These are phyloP conservation scores for Schizothecium vesticola DNA, from an alignment of 495 filamentous ascomycete species.

Conservation along the genomic window DNA sequence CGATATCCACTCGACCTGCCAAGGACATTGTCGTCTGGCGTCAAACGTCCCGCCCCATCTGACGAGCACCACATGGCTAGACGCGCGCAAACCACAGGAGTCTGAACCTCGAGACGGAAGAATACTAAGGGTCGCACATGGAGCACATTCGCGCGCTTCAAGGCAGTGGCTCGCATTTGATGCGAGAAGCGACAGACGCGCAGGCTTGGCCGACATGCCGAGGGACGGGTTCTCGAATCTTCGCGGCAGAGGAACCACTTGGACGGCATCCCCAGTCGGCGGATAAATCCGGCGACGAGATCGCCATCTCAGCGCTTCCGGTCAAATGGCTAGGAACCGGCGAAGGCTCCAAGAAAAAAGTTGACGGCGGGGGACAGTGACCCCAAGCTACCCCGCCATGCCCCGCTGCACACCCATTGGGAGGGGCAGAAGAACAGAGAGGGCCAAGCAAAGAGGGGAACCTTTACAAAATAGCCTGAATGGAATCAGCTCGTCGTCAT, in stretches of 20 bases:
- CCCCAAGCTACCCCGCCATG: slow-evolving; percentile 7
- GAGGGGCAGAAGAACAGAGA: background rate
- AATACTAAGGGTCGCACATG: background rate
- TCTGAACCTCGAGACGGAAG: background rate
- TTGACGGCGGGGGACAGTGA: background rate
- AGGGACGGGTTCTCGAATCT: background rate
- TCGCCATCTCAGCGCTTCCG: background rate
- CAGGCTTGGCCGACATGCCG: background rate
- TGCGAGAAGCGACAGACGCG: background rate
- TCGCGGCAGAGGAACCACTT: background rate
- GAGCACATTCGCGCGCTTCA: background rate
- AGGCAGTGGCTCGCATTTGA: background rate
- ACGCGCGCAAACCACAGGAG: background rate
- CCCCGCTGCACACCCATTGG: slow-evolving; percentile 4
- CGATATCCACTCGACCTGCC: too few relatives aligned
- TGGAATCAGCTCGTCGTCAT: slow-evolving; percentile 22
- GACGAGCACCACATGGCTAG: background rate
- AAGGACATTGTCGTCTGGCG: background rate
- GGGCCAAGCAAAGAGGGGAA: slow-evolving; percentile 21
- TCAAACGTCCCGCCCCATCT: background rate
- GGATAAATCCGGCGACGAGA: background rate
- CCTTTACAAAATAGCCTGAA: slow-evolving; percentile 25
- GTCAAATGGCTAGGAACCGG: background rate
- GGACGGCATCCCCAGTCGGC: background rate
- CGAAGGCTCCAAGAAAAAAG: background rate